phyloP scores from a whole-genome alignment of 192 early-diverging fungal genomes.

The Gorgonomyces haynaldii region DNA sequence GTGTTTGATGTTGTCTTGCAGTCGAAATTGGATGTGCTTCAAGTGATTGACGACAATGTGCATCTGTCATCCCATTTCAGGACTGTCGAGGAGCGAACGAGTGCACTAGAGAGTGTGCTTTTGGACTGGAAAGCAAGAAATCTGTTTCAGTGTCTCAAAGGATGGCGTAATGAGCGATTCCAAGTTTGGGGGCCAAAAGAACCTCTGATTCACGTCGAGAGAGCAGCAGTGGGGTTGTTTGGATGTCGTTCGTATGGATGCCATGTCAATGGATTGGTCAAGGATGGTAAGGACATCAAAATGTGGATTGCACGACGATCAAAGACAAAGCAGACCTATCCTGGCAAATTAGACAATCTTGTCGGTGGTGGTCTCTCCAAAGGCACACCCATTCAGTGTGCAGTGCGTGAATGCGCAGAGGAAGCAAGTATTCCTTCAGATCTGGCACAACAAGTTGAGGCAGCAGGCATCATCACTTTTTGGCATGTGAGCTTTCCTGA shows the following conservation, averaged over 20 bases:
- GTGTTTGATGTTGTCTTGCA: no score
- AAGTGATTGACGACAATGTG: no score
- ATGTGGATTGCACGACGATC: constrained; percentile 87
- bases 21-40: no score
- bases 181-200: constrained; percentile 51
- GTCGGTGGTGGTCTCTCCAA: constrained; percentile 53
- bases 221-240: constrained; percentile 66
- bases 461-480: constrained; percentile 60
- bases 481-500: constrained; percentile 33
- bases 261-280: constrained; percentile 74
- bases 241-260: constrained; percentile 79
- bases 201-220: constrained; percentile 47
- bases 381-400: constrained; percentile 44
- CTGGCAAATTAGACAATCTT: constrained; percentile 54
- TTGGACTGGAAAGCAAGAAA: constrained; percentile 7
- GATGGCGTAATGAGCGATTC: constrained; percentile 83
- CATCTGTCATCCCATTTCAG: neutral
- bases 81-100: constrained; percentile 14
- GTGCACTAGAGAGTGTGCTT: constrained; percentile 22
- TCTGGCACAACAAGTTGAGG: constrained; percentile 37
- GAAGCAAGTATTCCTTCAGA: constrained; percentile 62
- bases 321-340: constrained; percentile 72
- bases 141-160: constrained; percentile 26
- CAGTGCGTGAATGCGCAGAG: constrained; percentile 82
- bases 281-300: constrained; percentile 24